Conservation (phyloP, 805 yeast genomes). For the Ogataea ganodermae region DNA sequence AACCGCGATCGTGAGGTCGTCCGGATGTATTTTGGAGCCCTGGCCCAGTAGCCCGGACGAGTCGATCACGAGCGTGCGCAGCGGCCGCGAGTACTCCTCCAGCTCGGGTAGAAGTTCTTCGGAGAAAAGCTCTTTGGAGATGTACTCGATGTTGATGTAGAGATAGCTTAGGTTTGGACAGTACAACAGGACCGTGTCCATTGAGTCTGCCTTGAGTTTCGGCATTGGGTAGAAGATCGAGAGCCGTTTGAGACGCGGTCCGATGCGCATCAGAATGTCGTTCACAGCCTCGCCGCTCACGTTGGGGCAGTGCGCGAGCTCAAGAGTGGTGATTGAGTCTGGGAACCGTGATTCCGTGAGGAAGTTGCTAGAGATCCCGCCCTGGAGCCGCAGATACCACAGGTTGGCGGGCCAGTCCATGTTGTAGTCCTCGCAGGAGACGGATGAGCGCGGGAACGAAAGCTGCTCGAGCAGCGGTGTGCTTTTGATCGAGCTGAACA, state of each 20-base stretch:
- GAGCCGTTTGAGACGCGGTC: constrained; percentile 61
- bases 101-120: constrained; percentile 45
- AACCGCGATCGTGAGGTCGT: constrained; percentile 83
- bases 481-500: constrained; percentile 71
- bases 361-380: constrained; percentile 86
- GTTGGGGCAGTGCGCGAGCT: constrained; percentile 86
- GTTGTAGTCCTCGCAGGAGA: constrained; percentile 62
- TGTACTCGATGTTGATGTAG: constrained; percentile 79
- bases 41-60: constrained; percentile 89
- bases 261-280: constrained; percentile 61
- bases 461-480: constrained; percentile 67
- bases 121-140: constrained; percentile 52
- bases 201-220: constrained; percentile 61
- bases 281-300: constrained; percentile 67
- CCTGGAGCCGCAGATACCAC: constrained; percentile 73
- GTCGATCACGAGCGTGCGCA: constrained; percentile 67
- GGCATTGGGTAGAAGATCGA: constrained; percentile 90
- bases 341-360: constrained; percentile 74
- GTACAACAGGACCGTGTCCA: constrained; percentile 70
- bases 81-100: constrained; percentile 41
- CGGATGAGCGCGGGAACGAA: constrained; percentile 87
- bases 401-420: constrained; percentile 80
- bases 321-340: constrained; percentile 62
- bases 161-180: constrained; percentile 73
- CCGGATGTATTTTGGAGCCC: constrained; percentile 79